A percentile compares a stretch with the other conserved stretches of the same genome.
Conservation (phyloP, 805 yeast species). For the Myxozyma neotropica region DNA sequence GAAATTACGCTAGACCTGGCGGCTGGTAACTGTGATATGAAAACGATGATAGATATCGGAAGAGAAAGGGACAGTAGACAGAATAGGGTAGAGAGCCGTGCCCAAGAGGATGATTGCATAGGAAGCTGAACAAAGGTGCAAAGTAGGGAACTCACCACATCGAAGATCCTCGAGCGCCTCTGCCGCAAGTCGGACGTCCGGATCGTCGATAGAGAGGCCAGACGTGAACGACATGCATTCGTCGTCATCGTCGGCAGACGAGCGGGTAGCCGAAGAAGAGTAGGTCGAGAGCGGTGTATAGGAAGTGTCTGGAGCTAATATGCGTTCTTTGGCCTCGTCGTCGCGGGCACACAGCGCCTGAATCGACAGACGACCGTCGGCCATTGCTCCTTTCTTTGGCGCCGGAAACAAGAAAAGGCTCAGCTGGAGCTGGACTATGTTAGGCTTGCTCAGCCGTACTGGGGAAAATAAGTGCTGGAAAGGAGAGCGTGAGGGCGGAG, state of each 20-base stretch:
- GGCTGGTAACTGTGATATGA: too few relatives aligned
- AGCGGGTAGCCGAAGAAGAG: slow-evolving; percentile 20
- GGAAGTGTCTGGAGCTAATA: neutral
- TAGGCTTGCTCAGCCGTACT: too few relatives aligned
- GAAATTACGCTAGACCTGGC: neutral
- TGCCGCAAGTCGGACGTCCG: slow-evolving; percentile 39
- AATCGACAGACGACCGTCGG: slow-evolving; percentile 25
- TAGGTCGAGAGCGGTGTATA: slow-evolving; percentile 25
- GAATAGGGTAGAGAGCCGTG: neutral
- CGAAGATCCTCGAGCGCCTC: slow-evolving; percentile 39
- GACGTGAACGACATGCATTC: slow-evolving; percentile 32
- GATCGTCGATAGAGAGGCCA: slow-evolving; percentile 33
- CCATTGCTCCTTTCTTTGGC: too few relatives aligned
- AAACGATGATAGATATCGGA: neutral
- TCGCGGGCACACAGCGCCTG: slow-evolving; percentile 21
- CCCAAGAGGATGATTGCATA: too few relatives aligned
- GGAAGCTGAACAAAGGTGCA: neutral
- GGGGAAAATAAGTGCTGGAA: too few relatives aligned
- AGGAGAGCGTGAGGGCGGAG: neutral
- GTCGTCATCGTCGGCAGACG: slow-evolving; percentile 29
- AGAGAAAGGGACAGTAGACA: neutral
- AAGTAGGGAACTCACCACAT: slow-evolving; percentile 25
- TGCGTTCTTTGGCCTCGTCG: neutral
- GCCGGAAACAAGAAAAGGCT: too few relatives aligned
- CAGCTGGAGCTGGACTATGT: too few relatives aligned